These are phyloP conservation scores for Actinidia polygama DNA, from an alignment of 179 eudicot genomes.

Conservation along the genomic window DNA sequence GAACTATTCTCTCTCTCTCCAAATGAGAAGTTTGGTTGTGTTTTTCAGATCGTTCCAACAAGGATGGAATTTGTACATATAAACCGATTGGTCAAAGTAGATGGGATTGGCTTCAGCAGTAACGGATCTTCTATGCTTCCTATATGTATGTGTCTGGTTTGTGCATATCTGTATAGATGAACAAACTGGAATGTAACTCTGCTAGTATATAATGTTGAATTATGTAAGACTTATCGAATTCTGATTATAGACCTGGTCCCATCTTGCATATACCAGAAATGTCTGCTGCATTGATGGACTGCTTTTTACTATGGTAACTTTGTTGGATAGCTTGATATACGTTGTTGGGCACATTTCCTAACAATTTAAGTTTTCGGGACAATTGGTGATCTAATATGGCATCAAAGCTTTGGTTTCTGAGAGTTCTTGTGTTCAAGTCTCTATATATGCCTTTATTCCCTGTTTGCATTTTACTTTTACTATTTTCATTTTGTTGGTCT, in stretches of 20 bases:
- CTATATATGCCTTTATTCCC: too few species aligned
- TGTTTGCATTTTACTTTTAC: too few species aligned
- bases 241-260: not conserved
- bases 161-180: slow-evolving; percentile 27
- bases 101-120: not conserved
- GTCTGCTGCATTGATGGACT: not conserved
- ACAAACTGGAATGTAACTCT: not conserved
- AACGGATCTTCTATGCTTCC: not conserved
- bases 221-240: not conserved
- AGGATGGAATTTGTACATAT: slow-evolving; percentile 32
- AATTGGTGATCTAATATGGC: too few species aligned
- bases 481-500: too few species aligned
- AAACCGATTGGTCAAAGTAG: slow-evolving; percentile 13
- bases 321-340: not conserved
- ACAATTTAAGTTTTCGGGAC: too few species aligned
- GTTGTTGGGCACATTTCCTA: too few species aligned
- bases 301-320: not conserved
- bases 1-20: not conserved
- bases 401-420: too few species aligned
- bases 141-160: slow-evolving; percentile 19
- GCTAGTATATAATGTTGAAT: not conserved
- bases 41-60: slow-evolving; percentile 24
- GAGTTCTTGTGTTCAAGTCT: too few species aligned
- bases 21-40: too few species aligned
- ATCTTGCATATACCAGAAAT: not conserved